A percentile compares a stretch with the other conserved stretches of the same genome.
phyloP scores from a whole-genome alignment of 2,329 filamentous ascomycete species.

The Monosporascus sp. region DNA sequence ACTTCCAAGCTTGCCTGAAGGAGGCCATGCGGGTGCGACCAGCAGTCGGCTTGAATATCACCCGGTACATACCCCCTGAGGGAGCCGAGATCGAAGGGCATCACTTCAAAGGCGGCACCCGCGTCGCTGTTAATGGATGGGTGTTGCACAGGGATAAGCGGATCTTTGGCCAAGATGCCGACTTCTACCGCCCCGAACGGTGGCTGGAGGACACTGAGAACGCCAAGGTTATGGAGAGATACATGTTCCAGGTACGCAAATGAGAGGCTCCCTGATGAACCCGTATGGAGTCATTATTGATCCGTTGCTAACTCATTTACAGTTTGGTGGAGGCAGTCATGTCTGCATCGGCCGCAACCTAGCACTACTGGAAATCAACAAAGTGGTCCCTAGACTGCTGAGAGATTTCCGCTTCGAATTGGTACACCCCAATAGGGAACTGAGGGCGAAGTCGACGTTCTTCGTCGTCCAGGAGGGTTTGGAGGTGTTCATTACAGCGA shows the following conservation, averaged over 20 bases:
- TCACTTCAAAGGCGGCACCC: slow-evolving; percentile 46
- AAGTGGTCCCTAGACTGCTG: slow-evolving; percentile 49
- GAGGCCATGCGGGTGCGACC: slow-evolving; percentile 53
- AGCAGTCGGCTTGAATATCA: slow-evolving; percentile 51
- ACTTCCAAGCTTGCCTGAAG: slow-evolving; percentile 52
- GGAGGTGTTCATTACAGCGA: slow-evolving; percentile 43
- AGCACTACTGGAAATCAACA: slow-evolving; percentile 53
- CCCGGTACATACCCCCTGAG: slow-evolving; percentile 43
- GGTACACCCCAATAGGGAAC: slow-evolving; percentile 41
- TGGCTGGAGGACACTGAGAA: slow-evolving; percentile 45
- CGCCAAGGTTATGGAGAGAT: slow-evolving; percentile 44
- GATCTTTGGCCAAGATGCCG: slow-evolving; percentile 47
- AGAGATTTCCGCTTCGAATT: slow-evolving; percentile 50
- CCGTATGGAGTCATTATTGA: not conserved
- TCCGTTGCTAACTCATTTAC: slow-evolving; percentile 2
- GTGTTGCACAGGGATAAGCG: slow-evolving; percentile 44
- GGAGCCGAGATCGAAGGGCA: slow-evolving; percentile 47
- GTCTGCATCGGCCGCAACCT: slow-evolving; percentile 52
- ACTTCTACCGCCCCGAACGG: slow-evolving; percentile 47
- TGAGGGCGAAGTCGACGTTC: slow-evolving; percentile 51
- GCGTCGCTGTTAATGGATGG: slow-evolving; percentile 50
- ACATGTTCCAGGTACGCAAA: slow-evolving; percentile 46
- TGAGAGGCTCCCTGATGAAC: too few relatives aligned
- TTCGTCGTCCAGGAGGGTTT: slow-evolving; percentile 55
- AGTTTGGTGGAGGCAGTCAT: slow-evolving; percentile 51